These are phyloP conservation scores for Uromyces viciae-fabae DNA, from an alignment of 1,284 basidiomycete species.

Conservation along the genomic window DNA sequence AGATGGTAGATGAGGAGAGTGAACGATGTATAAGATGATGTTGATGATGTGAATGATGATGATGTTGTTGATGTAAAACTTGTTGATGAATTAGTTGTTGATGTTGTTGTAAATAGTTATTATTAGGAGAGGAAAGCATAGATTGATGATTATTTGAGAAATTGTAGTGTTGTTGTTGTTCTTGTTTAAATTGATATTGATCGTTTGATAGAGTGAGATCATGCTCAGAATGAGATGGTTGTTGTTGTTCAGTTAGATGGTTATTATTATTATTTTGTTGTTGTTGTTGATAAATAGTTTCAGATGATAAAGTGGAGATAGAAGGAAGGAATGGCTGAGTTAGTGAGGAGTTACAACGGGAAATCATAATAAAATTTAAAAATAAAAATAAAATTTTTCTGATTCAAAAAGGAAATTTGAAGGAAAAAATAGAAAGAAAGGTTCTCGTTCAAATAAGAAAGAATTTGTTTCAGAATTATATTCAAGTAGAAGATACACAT, in stretches of 20 bases:
- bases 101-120: slow-evolving; percentile 66
- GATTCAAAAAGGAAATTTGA: background rate
- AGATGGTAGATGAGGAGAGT: slow-evolving; percentile 80
- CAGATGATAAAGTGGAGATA: slow-evolving; percentile 54
- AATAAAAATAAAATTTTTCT: background rate
- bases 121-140: slow-evolving; percentile 55
- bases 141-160: background rate
- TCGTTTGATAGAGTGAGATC: slow-evolving; percentile 46
- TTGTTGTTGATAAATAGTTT: slow-evolving; percentile 36
- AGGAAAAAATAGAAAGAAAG: background rate
- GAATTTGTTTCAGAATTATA: background rate
- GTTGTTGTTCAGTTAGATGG: slow-evolving; percentile 42
- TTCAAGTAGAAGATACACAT: too few species aligned
- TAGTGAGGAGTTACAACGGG: slow-evolving; percentile 36
- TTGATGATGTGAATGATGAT: slow-evolving; percentile 69
- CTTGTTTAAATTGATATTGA: slow-evolving; percentile 48
- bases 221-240: background rate
- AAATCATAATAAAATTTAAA: slow-evolving; percentile 17
- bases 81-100: slow-evolving; percentile 65
- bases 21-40: slow-evolving; percentile 69
- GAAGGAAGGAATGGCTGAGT: slow-evolving; percentile 51
- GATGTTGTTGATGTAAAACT: slow-evolving; percentile 66
- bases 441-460: background rate
- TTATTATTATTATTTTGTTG: slow-evolving; percentile 46
- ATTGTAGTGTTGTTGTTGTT: slow-evolving; percentile 45